These are phyloP conservation scores for Ophiostoma angusticollis DNA, from an alignment of 2,329 filamentous ascomycete genomes.

Conservation along the genomic window DNA sequence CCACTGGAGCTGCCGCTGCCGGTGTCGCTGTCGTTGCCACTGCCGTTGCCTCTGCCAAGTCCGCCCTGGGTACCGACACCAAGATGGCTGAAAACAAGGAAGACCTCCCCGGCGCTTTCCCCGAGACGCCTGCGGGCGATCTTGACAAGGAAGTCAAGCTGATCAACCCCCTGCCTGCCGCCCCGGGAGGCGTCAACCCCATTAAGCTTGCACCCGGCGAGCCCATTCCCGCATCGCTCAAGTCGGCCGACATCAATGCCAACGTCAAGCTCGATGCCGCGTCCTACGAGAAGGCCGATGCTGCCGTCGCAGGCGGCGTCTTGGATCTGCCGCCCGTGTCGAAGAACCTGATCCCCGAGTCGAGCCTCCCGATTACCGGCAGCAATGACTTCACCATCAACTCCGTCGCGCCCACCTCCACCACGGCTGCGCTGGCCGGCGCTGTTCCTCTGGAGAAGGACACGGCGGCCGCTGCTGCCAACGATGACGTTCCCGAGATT, in stretches of 20 bases:
- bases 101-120: conserved; percentile 29
- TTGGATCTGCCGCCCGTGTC: conserved; percentile 40
- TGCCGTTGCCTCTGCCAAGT: conserved; percentile 7
- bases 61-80: conserved; percentile 1
- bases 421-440: conserved; percentile 57
- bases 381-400: conserved; percentile 34
- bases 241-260: conserved; percentile 53
- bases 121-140: conserved; percentile 37
- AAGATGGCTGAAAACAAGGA: conserved; percentile 2
- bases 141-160: conserved; percentile 38
- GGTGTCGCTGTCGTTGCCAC: conserved; percentile 5
- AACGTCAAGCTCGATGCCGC: conserved; percentile 70
- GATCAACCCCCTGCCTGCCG: conserved; percentile 49
- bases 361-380: conserved; percentile 54
- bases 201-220: conserved; percentile 69
- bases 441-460: conserved; percentile 47
- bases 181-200: conserved; percentile 59
- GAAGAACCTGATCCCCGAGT: conserved; percentile 65
- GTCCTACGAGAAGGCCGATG: conserved; percentile 73
- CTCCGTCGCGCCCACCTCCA: conserved; percentile 41
- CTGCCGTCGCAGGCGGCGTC: conserved; percentile 40
- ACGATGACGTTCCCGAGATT: conserved; percentile 33
- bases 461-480: conserved; percentile 19
- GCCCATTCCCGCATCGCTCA: conserved; percentile 59
- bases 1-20: conserved; percentile 1